These are phyloP conservation scores for Bryopsis sp. DNA, from an alignment of 139 green algal genomes.

Conservation along the genomic window DNA sequence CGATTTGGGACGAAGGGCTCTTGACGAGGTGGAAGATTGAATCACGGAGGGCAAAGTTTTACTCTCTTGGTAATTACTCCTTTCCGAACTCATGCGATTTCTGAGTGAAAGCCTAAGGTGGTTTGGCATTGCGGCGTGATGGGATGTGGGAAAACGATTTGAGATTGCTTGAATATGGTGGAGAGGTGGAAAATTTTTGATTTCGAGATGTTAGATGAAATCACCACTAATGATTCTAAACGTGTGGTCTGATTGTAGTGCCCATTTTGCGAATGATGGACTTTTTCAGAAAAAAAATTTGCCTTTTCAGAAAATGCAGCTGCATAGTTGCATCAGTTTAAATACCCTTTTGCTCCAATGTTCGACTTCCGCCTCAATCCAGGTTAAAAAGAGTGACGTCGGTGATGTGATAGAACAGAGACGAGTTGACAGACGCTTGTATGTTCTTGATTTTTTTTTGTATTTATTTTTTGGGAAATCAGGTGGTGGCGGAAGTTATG, in stretches of 20 bases:
- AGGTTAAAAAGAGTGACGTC: too few relatives aligned
- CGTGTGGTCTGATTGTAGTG: too few relatives aligned
- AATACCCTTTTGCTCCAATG: not conserved
- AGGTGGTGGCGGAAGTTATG: conserved; percentile 79
- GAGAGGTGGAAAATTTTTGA: not conserved
- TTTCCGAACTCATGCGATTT: not conserved
- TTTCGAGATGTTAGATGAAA: not conserved
- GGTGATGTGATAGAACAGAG: not conserved
- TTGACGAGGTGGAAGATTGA: conserved; percentile 53
- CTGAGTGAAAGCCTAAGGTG: not conserved
- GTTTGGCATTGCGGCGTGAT: not conserved
- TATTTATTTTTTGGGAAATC: conserved; percentile 5
- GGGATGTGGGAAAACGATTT: not conserved
- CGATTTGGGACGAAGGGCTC: conserved; percentile 72
- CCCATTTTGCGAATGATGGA: too few relatives aligned
- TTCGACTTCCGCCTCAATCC: not conserved
- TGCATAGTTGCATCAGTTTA: not conserved
- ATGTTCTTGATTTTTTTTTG: not conserved
- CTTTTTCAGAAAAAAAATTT: too few relatives aligned
- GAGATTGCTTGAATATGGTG: not conserved
- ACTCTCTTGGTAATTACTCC: not conserved
- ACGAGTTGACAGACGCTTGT: not conserved
- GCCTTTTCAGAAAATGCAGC: not conserved
- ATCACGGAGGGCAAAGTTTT: not conserved
- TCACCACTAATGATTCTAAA: too few relatives aligned